Conservation (phyloP, 805 yeast species). For the Ogataea nitratoaversa region DNA sequence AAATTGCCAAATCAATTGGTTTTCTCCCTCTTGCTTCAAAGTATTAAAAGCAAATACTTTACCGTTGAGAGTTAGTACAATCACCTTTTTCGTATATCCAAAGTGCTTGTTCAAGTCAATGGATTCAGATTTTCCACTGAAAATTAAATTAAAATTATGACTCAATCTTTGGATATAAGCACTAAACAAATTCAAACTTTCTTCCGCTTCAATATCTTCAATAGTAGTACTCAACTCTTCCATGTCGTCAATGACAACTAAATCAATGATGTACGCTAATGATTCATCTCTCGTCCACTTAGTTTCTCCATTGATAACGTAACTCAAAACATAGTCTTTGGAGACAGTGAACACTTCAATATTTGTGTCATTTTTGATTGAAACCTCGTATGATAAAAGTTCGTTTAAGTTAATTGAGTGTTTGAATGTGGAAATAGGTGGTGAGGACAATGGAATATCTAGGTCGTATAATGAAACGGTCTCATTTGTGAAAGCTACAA, state of each 20-base stretch:
- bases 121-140: conserved; percentile 15
- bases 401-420: conserved; percentile 18
- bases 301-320: conserved; percentile 21
- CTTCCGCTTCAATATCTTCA: conserved; percentile 31
- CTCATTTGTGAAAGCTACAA: conserved; percentile 14
- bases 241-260: conserved; percentile 26
- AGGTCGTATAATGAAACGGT: conserved; percentile 18
- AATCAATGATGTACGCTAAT: conserved; percentile 34
- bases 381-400: conserved; percentile 11
- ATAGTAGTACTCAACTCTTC: conserved; percentile 19
- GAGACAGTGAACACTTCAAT: conserved; percentile 13
- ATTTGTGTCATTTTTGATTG: conserved; percentile 4
- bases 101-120: conserved; percentile 28
- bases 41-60: conserved; percentile 41
- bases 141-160: conserved; percentile 23
- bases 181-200: conserved; percentile 20
- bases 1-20: conserved; percentile 35
- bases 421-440: conserved; percentile 1
- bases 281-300: conserved; percentile 45
- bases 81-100: conserved; percentile 42
- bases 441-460: conserved; percentile 6
- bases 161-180: conserved; percentile 32
- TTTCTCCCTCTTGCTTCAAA: conserved; percentile 23
- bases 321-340: conserved; percentile 12
- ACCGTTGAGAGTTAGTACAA: conserved; percentile 38